Evolutionary conservation across 441 rosid species (phyloP).

Genomic region (Raphanus hybrid): DNA sequence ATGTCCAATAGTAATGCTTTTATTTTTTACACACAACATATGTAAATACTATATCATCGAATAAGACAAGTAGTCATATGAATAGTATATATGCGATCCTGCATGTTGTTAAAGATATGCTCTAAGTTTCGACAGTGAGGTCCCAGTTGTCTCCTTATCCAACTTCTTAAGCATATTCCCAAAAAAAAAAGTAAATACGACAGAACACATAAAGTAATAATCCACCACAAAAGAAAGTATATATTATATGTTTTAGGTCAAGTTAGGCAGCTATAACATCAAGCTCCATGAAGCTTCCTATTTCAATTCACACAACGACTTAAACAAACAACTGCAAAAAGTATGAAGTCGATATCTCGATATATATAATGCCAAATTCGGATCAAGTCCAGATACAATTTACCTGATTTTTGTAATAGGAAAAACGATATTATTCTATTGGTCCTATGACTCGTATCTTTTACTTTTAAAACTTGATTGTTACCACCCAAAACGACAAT

Average conservation of each 20-base stretch:
- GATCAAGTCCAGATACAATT: conserved; percentile 42
- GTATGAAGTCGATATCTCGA: conserved; percentile 7
- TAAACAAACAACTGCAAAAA: too few species aligned
- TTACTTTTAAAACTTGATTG: conserved; percentile 5
- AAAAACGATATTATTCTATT: background rate
- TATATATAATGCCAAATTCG: conserved; percentile 1
- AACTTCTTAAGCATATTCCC: conserved; percentile 25
- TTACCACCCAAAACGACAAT: conserved; percentile 22
- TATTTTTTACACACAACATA: background rate
- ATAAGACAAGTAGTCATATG: conserved; percentile 34
- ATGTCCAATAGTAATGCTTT: too few species aligned
- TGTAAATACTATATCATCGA: background rate
- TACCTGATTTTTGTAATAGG: conserved; percentile 24
- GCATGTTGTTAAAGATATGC: conserved; percentile 26
- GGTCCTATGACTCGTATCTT: conserved; percentile 24
- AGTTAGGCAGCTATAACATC: conserved; percentile 41
- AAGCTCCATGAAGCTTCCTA: conserved; percentile 41
- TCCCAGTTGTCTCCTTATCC: conserved; percentile 43
- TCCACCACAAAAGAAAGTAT: conserved; percentile 3
- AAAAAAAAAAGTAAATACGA: conserved; percentile 2
- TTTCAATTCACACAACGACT: conserved; percentile 31
- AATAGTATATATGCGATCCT: conserved; percentile 23
- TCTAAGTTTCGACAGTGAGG: conserved; percentile 31
- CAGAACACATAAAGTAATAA: conserved; percentile 23
- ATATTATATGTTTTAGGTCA: conserved; percentile 32